Base-by-base conservation (phyloP, 2,329 filamentous ascomycete genomes). In the Juglanconis oblonga region DNA sequence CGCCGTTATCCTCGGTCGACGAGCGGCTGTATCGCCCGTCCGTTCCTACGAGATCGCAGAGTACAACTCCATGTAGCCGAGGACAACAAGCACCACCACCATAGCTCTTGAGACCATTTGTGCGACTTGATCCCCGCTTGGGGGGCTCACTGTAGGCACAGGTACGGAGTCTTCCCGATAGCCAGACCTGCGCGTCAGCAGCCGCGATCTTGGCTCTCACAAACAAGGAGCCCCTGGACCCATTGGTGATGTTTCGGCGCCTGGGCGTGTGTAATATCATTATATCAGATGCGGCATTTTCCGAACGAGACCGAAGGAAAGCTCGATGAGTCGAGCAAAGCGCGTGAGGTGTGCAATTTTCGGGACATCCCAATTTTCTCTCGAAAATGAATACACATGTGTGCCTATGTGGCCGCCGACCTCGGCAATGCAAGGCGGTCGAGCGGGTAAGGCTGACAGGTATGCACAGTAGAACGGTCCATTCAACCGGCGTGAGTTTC, bases 361-460 rank as follows among this genome's bases (percentile, higher is more conserved):
- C 14, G 14, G 44, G 24, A 14, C 38, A 42, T 42, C 38, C n/a
- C 38, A 42, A 4, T 42, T 42, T 42, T 42, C 10, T 42, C 24
- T 24, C 24, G 24, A 24, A 24, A 24, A 24, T 42, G 6, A 14
- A 4, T 42, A 10, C 11, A 9, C 10, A 42, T 42, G 38, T 13
- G 38, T 14, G 38, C 38, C 11, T 14, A 13, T 42, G 5, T 42
- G 42, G 17, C 53, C 40, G 57, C 61, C 61, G 61, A 60, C 61
- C 57, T 62, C 61, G 61, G 61, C 61, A 62, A 50, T 35, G 47
- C 61, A 50, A 31, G 9, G 48, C 57, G 57, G 54, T 44, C 57
- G 61, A 60, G 51, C 53, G 54, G 57, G 57, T 57, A 60, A 57
- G 57, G 57, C 54, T 60, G 57, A 59, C 50, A 49, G 35, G 45